Evolutionary conservation across 225 moss, liverwort and hornwort genomes (phyloP).

Genomic region (Sphagnum tenellum): DNA sequence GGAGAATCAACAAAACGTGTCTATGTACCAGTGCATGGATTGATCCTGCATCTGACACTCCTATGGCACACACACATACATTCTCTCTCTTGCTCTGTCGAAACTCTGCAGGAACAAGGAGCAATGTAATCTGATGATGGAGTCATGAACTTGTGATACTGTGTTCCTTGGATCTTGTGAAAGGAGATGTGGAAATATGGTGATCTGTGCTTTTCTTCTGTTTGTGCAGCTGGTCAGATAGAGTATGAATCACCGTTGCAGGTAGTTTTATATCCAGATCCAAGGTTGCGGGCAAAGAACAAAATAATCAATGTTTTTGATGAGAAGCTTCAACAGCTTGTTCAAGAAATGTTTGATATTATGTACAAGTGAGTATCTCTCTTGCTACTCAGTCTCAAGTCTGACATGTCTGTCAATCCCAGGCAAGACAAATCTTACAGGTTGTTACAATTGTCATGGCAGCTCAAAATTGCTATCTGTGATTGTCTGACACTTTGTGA

Average conservation of each 20-base stretch:
- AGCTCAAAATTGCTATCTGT: no score
- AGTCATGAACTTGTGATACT: background rate
- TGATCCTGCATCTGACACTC: no score
- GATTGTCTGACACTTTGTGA: no score
- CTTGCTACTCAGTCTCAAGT: background rate
- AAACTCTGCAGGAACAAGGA: background rate
- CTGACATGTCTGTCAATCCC: background rate
- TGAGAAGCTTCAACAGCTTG: slow-evolving; percentile 64
- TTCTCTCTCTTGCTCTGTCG: no score
- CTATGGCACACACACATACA: no score
- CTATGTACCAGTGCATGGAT: no score
- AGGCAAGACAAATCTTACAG: background rate
- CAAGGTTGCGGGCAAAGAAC: slow-evolving; percentile 75
- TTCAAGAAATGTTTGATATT: slow-evolving; percentile 84
- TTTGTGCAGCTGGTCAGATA: slow-evolving; percentile 41
- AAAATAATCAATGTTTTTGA: slow-evolving; percentile 67
- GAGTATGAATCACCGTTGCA: slow-evolving; percentile 77
- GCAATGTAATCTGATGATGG: background rate
- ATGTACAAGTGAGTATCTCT: slow-evolving; percentile 68
- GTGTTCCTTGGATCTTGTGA: background rate
- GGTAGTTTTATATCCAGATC: slow-evolving; percentile 73
- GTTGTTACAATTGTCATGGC: no score
- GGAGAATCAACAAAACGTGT: no score
- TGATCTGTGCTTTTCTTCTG: background rate
- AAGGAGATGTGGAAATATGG: background rate